These are phyloP conservation scores for Hapsidospora chrysogenum DNA, from an alignment of 495 filamentous ascomycete genomes.

Conservation along the genomic window DNA sequence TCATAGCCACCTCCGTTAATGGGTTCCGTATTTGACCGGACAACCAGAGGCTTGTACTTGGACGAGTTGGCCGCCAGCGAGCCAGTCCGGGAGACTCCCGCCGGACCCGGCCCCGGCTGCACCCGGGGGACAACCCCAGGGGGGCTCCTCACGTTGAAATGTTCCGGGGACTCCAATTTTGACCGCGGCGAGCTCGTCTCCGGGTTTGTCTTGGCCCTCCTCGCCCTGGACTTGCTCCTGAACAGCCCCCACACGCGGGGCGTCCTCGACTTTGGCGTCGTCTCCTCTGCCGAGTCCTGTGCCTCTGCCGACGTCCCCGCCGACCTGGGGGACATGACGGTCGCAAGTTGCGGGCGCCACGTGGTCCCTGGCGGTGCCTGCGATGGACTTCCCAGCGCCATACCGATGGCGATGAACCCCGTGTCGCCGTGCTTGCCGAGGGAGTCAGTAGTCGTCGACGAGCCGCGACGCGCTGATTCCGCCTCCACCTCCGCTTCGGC, in stretches of 20 bases:
- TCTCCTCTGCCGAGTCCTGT: too few relatives aligned
- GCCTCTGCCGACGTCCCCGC: slow-evolving; percentile 10
- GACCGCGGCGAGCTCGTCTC: too few relatives aligned
- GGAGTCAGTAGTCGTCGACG: slow-evolving; percentile 23
- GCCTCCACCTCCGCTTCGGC: too few relatives aligned
- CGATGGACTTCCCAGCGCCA: slow-evolving; percentile 40
- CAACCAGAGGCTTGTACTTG: slow-evolving; percentile 20
- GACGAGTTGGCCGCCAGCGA: slow-evolving; percentile 13
- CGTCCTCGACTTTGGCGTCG: slow-evolving; percentile 20
- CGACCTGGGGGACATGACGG: slow-evolving; percentile 4
- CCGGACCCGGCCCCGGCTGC: slow-evolving; percentile 1
- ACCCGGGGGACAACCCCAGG: too few relatives aligned
- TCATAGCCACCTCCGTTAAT: too few relatives aligned
- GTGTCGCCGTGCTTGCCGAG: slow-evolving; percentile 13
- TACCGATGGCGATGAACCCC: slow-evolving; percentile 25
- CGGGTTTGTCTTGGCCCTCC: slow-evolving; percentile 9
- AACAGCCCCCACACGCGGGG: slow-evolving; percentile 32
- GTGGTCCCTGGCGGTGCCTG: not conserved
- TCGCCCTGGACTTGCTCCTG: slow-evolving; percentile 18
- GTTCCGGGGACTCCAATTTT: too few relatives aligned
- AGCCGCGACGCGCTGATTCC: too few relatives aligned
- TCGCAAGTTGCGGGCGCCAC: slow-evolving; percentile 4
- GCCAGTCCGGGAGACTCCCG: slow-evolving; percentile 11
- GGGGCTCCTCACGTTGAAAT: slow-evolving; percentile 4
- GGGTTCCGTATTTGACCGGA: slow-evolving; percentile 20